These are phyloP conservation scores for Pilaira anomala DNA, from an alignment of 192 early-diverging fungal species.

Conservation along the genomic window DNA sequence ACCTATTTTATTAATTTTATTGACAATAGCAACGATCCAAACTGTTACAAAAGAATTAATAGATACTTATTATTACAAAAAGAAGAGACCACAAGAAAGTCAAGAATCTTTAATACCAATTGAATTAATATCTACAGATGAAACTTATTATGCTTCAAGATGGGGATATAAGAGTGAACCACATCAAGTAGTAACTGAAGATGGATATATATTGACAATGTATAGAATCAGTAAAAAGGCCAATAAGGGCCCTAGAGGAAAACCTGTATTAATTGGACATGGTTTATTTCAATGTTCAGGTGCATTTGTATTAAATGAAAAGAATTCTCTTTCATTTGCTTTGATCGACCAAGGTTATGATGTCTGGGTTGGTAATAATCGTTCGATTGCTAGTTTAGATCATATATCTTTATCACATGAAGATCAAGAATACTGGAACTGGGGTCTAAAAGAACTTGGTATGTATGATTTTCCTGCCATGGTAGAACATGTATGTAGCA, in stretches of 20 bases:
- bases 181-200: conserved; percentile 19
- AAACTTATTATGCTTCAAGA: conserved; percentile 20
- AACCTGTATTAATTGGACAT: conserved; percentile 90
- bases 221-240: conserved; percentile 13
- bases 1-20: background rate
- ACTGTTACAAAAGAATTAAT: background rate
- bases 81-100: background rate
- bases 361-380: conserved; percentile 93
- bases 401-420: conserved; percentile 14
- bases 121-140: conserved; percentile 22
- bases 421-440: conserved; percentile 69
- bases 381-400: conserved; percentile 51
- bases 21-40: background rate
- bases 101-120: background rate
- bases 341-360: conserved; percentile 91
- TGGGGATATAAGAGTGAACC: conserved; percentile 28
- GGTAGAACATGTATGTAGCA: conserved; percentile 45
- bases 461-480: conserved; percentile 81
- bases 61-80: background rate
- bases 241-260: background rate
- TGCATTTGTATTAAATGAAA: conserved; percentile 79
- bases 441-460: conserved; percentile 89
- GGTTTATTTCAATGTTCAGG: conserved; percentile 92
- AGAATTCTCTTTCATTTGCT: conserved; percentile 73
- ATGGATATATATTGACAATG: conserved; percentile 23